These are phyloP conservation scores for Pittosporum tobira DNA, from an alignment of 129 eudicot genomes.

Conservation along the genomic window DNA sequence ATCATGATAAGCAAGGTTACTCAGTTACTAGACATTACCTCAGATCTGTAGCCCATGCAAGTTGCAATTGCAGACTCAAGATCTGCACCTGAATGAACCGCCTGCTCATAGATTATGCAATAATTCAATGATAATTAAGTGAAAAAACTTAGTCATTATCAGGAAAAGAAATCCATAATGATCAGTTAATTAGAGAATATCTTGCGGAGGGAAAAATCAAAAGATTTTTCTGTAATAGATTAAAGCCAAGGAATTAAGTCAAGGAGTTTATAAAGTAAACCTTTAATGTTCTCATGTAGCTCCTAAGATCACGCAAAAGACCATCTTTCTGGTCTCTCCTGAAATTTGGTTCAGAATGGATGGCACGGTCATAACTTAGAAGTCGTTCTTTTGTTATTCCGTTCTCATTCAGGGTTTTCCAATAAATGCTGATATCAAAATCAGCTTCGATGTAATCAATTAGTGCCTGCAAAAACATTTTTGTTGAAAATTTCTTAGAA, in stretches of 20 bases:
- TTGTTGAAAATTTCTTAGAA: neutral
- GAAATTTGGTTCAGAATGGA: constrained; percentile 79
- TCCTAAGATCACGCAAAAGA: constrained; percentile 90
- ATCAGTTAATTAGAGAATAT: neutral
- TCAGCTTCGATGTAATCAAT: constrained; percentile 88
- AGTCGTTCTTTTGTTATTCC: constrained; percentile 98
- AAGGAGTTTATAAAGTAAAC: constrained; percentile 20
- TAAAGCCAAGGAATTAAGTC: too few species aligned
- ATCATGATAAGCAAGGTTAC: neutral
- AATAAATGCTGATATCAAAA: constrained; percentile 72
- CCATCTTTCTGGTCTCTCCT: constrained; percentile 84
- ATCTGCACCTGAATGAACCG: constrained; percentile 99
- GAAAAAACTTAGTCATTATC: neutral
- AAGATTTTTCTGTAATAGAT: too few species aligned
- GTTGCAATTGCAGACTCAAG: constrained; percentile 88
- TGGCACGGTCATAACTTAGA: constrained; percentile 94
- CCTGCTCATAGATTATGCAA: constrained; percentile 35
- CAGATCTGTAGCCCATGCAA: constrained; percentile 82
- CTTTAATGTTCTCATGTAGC: constrained; percentile 92
- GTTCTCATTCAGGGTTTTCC: constrained; percentile 84
- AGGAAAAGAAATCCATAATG: neutral
- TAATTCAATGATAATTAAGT: neutral
- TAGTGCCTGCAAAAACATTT: constrained; percentile 54
- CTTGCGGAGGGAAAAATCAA: neutral
- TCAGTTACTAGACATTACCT: constrained; percentile 39